Base-by-base conservation (phyloP, 2,329 filamentous ascomycete species). In the Monascus ruber region DNA sequence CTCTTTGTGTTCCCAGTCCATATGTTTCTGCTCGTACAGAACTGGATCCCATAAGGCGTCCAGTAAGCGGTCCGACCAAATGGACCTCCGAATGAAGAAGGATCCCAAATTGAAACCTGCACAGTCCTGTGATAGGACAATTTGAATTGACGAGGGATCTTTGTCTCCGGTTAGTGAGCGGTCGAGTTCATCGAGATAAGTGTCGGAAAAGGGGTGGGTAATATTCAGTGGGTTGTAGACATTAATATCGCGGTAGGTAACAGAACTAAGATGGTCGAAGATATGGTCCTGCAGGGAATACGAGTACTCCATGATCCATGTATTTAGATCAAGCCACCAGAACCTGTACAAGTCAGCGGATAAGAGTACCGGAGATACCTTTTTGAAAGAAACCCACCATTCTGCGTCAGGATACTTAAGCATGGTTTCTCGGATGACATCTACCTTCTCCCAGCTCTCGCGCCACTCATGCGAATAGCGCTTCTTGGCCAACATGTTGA, bases 11-110 rank as follows among this genome's bases (percentile, higher is more conserved):
- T 91, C 88, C 91, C 91, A 98, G 46, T 91, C 77, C 88, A 95
- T 95, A 62, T 98, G 91, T 59, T 87, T 93, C 65, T 98, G 91
- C 65, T 98, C 91, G 62, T 98, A 98, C 41, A 83, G 79, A 26
- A 96, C 88, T 0, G 91, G 91, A 55, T 98, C 91, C 91, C 91
- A 98, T 91, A 91, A 98, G 38, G 94, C 75, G 56, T 98, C 91
- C 29, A 98, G 75, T 11, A 98, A 68, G 4, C 86, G 81, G 54
- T 96, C 89, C 0, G 88, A 85, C 85, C 88, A 98, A 25, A 79
- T 71, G 53, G 85, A 85, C 44, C 91, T 79, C 36, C 80, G 79
- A 34, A 95, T 68, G 61, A 98, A 91, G 71, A 98, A 98, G 10
- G 87, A 94, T 11, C 91, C 91, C 8, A 98, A 73, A 60, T 95